Evolutionary conservation across 2,329 filamentous ascomycete species (phyloP).

Genomic region (Diaporthe sp.): DNA sequence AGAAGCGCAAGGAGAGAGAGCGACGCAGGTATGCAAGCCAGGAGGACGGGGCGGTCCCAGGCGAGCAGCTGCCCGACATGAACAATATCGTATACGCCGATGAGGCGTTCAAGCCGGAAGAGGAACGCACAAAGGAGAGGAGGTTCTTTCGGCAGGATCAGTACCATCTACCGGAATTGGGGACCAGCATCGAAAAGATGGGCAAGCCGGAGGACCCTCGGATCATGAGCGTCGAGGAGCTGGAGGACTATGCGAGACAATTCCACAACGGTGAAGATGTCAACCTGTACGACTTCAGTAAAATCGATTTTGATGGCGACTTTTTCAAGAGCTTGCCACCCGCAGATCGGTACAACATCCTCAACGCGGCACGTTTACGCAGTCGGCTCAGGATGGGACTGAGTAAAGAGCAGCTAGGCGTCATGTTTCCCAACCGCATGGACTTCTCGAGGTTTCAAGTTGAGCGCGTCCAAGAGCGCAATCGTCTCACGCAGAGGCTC

Average conservation of each 20-base stretch:
- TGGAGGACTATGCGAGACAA: conserved; percentile 93
- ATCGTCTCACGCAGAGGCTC: conserved; percentile 91
- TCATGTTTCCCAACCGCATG: conserved; percentile 98
- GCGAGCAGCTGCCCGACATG: conserved; percentile 74
- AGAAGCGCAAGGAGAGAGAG: conserved; percentile 72
- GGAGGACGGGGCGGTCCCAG: conserved; percentile 53
- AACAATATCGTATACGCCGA: conserved; percentile 87
- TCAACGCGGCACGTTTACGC: conserved; percentile 90
- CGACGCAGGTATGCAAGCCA: conserved; percentile 58
- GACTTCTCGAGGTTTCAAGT: conserved; percentile 97
- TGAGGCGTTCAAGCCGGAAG: conserved; percentile 83
- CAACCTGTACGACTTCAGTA: conserved; percentile 93
- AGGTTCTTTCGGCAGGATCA: conserved; percentile 92
- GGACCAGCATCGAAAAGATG: conserved; percentile 84
- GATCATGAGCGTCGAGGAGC: conserved; percentile 94
- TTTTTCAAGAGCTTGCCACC: conserved; percentile 94
- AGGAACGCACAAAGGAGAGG: conserved; percentile 78
- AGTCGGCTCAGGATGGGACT: conserved; percentile 94
- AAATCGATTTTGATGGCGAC: conserved; percentile 96
- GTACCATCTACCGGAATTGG: conserved; percentile 92
- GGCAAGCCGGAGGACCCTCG: conserved; percentile 90
- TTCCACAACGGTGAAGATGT: conserved; percentile 95
- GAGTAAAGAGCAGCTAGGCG: conserved; percentile 94
- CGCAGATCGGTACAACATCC: conserved; percentile 93
- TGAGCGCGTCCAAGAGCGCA: conserved; percentile 90